Evolutionary conservation across 306 rosid genomes (phyloP), one percentile per base, ranked within the genome.

Genomic region (Abrus pulchellus): DNA sequence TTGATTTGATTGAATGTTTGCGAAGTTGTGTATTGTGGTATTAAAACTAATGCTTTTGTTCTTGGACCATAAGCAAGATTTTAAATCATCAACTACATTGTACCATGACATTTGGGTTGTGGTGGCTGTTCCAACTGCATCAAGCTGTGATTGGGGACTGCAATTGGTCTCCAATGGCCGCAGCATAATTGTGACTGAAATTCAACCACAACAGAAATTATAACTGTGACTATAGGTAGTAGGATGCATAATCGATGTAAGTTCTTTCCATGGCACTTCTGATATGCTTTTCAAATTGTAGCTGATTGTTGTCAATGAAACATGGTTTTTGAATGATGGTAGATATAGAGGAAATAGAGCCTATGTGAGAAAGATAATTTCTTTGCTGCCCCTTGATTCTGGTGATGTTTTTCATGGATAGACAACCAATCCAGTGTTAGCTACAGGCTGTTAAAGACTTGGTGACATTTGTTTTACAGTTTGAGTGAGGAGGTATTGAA

Each of bases 1-100:
- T 68, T 75, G 52, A 50, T 20, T 20, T 20, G 20, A 53, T 65
- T 66, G 44, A 47, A 72, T 29, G 40, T 57, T 43, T 30, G 34
- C 9, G 3, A 7, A 4, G 45, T 68, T 75, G 30, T 44, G 60
- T 67, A 28, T 34, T 47, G 40, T 68, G 48, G 3, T 30, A 48
- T 75, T 75, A 27, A 50, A 82, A 3, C 32, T 75, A 10, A 47
- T 75, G 11, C 50, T 59, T 60, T 68, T 75, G 29, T 48, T 38
- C 40, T 13, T 36, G 63, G 56, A 54, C 9, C 27, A 0, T 66
- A 10, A 2, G 50, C 10, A 62, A 33, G 28, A n/a, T 12, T 11
- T 34, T 5, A 4, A 10, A 32, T 60, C 1, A 3, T 60, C 20
- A 30, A 38, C 32, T 36, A 44, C 43, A 34, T 62, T 5, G 1